A percentile compares a stretch with the other conserved stretches of the same genome.
Evolutionary conservation across 2,329 filamentous ascomycete genomes (phyloP).

Genomic region (Paraconiothyrium sp.): DNA sequence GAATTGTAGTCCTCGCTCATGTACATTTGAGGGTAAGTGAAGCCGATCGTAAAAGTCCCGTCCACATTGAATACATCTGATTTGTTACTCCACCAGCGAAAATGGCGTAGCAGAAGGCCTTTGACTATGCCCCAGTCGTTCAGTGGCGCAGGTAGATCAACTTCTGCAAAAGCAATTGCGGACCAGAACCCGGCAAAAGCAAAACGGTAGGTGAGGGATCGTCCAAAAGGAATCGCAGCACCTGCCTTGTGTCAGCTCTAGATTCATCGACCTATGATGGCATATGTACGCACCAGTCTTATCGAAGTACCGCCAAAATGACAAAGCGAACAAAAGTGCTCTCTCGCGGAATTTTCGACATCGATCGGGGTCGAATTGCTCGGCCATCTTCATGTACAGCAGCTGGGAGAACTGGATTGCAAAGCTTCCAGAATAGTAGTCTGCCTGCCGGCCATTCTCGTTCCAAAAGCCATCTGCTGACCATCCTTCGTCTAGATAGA

Average conservation of each 20-base stretch:
- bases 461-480: constrained; percentile 59
- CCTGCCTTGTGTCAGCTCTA: constrained; percentile 43
- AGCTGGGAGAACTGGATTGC: constrained; percentile 64
- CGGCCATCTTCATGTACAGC: constrained; percentile 57
- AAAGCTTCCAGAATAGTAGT: constrained; percentile 65
- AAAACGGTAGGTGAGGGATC: constrained; percentile 63
- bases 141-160: constrained; percentile 53
- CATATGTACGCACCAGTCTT: constrained; percentile 45
- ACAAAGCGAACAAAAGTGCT: constrained; percentile 54
- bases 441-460: constrained; percentile 53
- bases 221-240: constrained; percentile 62
- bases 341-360: constrained; percentile 50
- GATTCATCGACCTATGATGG: no score
- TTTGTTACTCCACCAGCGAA: constrained; percentile 59
- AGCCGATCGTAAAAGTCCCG: constrained; percentile 61
- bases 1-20: constrained; percentile 67
- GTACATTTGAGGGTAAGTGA: constrained; percentile 61
- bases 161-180: constrained; percentile 55
- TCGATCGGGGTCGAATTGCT: constrained; percentile 53
- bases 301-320: constrained; percentile 62
- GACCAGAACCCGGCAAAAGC: constrained; percentile 62
- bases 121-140: constrained; percentile 55
- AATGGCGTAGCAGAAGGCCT: constrained; percentile 60
- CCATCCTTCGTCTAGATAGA: constrained; percentile 60
- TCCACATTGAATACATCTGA: constrained; percentile 59